phyloP scores from a whole-genome alignment of 495 filamentous ascomycete genomes.

The Neurospora sp. region DNA sequence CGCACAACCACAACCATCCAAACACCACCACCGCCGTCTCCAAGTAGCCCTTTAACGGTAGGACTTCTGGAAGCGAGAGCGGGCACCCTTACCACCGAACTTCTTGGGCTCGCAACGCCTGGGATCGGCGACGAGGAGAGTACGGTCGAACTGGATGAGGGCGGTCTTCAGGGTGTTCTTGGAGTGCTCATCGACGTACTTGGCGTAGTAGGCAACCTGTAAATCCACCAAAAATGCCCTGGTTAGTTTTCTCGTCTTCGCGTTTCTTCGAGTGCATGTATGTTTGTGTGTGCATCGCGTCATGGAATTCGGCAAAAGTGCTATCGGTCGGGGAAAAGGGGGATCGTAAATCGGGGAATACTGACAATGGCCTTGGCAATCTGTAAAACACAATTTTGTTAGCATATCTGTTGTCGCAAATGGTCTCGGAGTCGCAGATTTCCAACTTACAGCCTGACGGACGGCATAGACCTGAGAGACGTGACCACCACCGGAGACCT shows the following conservation, averaged over 20 bases:
- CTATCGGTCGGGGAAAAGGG: conserved; percentile 1
- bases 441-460: conserved; percentile 62
- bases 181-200: conserved; percentile 98
- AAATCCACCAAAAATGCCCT: neutral
- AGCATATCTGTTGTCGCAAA: conserved; percentile 4
- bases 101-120: conserved; percentile 90
- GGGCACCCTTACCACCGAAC: conserved; percentile 86
- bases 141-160: conserved; percentile 89
- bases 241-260: neutral
- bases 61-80: conserved; percentile 89
- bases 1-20: conserved; percentile 5
- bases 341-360: conserved; percentile 2
- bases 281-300: neutral
- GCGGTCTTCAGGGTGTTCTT: conserved; percentile 98
- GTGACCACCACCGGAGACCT: conserved; percentile 95
- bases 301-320: neutral
- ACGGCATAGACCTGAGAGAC: conserved; percentile 96
- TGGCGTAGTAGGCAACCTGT: conserved; percentile 94
- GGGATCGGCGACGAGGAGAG: conserved; percentile 95
- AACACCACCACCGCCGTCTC: conserved; percentile 10
- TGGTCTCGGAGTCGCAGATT: neutral
- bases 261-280: neutral
- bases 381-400: conserved; percentile 10
- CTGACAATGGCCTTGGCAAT: conserved; percentile 64
- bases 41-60: conserved; percentile 46